Evolutionary conservation across 176 grass and related monocot species (phyloP).

Genomic region (Chloris gayana): DNA sequence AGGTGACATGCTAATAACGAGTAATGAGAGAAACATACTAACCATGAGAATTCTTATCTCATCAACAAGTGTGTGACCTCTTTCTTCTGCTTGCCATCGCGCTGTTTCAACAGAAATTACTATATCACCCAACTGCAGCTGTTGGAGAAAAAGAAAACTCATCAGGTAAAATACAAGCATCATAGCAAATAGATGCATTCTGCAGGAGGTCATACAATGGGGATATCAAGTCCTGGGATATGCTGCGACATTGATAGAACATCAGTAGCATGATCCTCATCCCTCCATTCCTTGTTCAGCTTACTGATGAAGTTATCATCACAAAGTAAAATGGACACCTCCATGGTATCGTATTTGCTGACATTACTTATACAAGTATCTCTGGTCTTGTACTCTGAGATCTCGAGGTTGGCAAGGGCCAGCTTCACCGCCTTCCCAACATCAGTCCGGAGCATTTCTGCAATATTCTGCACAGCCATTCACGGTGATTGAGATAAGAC

Average conservation of each 20-base stretch:
- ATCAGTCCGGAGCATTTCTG: constrained; percentile 61
- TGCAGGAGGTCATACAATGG: constrained; percentile 55
- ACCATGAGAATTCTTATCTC: constrained; percentile 96
- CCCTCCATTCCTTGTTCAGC: constrained; percentile 92
- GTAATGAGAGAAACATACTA: constrained; percentile 26
- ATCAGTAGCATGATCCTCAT: constrained; percentile 67
- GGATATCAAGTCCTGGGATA: constrained; percentile 68
- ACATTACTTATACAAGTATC: constrained; percentile 60
- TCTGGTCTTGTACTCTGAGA: constrained; percentile 69
- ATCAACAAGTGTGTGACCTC: constrained; percentile 72
- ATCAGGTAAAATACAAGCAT: constrained; percentile 2
- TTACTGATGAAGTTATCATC: constrained; percentile 76
- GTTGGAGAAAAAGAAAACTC: constrained; percentile 39
- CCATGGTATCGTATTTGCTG: constrained; percentile 61
- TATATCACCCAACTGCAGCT: constrained; percentile 86
- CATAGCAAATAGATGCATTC: neutral
- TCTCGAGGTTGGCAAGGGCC: constrained; percentile 55
- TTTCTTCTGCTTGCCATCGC: constrained; percentile 74
- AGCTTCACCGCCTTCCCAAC: constrained; percentile 74
- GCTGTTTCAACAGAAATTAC: constrained; percentile 90
- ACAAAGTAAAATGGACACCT: constrained; percentile 74
- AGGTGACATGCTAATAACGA: neutral
- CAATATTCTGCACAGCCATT: constrained; percentile 60
- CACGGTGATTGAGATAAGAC: neutral
- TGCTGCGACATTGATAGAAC: constrained; percentile 92